phyloP scores from a whole-genome alignment of 176 grass and related monocot species.

The Avena eriantha region DNA sequence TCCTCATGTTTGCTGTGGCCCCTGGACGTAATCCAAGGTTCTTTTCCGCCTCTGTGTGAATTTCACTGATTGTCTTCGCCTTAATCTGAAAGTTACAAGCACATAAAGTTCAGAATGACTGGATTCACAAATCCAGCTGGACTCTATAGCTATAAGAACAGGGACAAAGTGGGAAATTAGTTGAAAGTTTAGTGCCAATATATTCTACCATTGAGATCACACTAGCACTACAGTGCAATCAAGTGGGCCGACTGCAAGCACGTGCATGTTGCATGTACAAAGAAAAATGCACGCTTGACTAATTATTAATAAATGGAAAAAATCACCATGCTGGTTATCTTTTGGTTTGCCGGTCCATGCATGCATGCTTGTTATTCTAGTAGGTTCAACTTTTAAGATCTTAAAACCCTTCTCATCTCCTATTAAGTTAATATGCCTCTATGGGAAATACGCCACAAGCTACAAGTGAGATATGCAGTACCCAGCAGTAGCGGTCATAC shows the following conservation, averaged over 20 bases:
- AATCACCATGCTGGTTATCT: background rate
- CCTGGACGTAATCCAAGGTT: constrained; percentile 79
- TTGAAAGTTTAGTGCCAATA: background rate
- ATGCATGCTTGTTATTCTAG: background rate
- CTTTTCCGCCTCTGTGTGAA: constrained; percentile 87
- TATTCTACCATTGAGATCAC: background rate
- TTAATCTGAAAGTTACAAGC: constrained; percentile 67
- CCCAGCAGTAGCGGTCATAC: constrained; percentile 6
- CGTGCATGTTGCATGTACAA: background rate
- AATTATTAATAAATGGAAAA: background rate
- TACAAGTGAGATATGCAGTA: constrained; percentile 1
- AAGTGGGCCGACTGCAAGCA: background rate
- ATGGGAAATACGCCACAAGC: background rate
- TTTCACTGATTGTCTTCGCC: constrained; percentile 91
- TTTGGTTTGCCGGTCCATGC: background rate
- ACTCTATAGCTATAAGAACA: background rate
- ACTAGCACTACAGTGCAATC: background rate
- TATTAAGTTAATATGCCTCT: background rate
- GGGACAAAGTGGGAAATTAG: background rate
- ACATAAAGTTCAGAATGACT: constrained; percentile 43
- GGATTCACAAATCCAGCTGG: constrained; percentile 12
- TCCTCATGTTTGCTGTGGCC: constrained; percentile 65
- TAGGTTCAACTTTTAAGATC: constrained; percentile 15
- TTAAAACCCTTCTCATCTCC: background rate
- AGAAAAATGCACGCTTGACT: background rate